phyloP scores from a whole-genome alignment of 2,329 filamentous ascomycete species.

The Paraconiothyrium brasiliense region DNA sequence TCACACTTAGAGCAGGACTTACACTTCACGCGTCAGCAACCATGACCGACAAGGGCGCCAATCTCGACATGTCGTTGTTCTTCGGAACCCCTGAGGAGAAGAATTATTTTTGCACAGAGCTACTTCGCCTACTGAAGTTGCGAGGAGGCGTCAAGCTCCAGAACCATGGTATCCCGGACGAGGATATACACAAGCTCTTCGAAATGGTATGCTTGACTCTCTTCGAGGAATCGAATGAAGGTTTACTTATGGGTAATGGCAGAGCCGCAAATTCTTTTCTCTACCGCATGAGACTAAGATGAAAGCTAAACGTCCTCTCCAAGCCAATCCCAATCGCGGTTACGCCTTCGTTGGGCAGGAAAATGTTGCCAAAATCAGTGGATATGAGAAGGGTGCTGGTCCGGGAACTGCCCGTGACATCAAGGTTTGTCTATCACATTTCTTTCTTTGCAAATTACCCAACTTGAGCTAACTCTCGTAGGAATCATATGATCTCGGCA shows the following conservation, averaged over 20 bases:
- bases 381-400: constrained; percentile 14
- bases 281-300: constrained; percentile 17
- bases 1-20: no score
- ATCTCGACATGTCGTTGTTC: constrained; percentile 16
- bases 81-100: constrained; percentile 4
- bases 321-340: constrained; percentile 23
- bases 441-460: not conserved
- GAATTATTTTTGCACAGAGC: constrained; percentile 7
- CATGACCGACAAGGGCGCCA: not conserved
- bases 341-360: constrained; percentile 15
- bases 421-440: constrained; percentile 8
- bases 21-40: no score
- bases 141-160: constrained; percentile 21
- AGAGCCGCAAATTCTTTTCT: constrained; percentile 24
- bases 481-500: constrained; percentile 21
- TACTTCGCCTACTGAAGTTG: constrained; percentile 6
- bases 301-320: constrained; percentile 6
- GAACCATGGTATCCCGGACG: constrained; percentile 22
- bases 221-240: not conserved
- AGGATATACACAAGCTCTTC: constrained; percentile 13
- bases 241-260: not conserved
- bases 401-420: constrained; percentile 10
- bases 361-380: constrained; percentile 7
- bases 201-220: not conserved
- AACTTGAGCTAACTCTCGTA: constrained; percentile 6